Conservation (phyloP, 176 grass and related monocot genomes). For the Oryza meyeriana region DNA sequence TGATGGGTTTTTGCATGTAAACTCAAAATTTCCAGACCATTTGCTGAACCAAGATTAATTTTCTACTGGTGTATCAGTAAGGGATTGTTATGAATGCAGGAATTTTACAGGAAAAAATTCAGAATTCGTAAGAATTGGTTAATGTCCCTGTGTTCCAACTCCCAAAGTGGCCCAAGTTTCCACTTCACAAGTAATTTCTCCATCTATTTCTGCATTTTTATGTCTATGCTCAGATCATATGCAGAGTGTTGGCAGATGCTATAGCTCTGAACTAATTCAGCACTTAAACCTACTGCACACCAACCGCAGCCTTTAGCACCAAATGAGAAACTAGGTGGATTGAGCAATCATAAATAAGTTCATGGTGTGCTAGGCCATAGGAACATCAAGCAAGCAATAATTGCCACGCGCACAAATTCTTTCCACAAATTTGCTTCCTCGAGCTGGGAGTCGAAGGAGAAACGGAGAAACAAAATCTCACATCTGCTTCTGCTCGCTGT, state of each 20-base stretch:
- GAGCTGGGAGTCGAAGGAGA: constrained; percentile 14
- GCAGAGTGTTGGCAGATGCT: neutral
- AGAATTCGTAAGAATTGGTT: neutral
- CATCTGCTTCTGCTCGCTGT: constrained; percentile 87
- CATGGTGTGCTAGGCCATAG: neutral
- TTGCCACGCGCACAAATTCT: neutral
- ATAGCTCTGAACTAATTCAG: constrained; percentile 5
- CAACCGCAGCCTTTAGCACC: neutral
- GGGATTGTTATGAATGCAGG: neutral
- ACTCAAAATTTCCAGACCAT: neutral
- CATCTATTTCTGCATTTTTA: neutral
- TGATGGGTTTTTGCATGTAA: neutral
- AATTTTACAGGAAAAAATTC: neutral
- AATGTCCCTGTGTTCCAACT: neutral
- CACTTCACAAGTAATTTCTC: neutral
- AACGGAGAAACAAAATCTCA: constrained; percentile 27
- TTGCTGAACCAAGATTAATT: neutral
- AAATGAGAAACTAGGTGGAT: neutral
- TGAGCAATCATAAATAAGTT: neutral
- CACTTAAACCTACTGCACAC: neutral
- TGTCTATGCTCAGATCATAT: neutral
- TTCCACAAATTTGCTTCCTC: neutral
- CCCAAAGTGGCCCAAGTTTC: neutral
- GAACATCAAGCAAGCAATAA: constrained; percentile 8
- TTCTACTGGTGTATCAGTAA: neutral